Conservation (phyloP, 495 filamentous ascomycete species). For the Neurospora discreta region DNA sequence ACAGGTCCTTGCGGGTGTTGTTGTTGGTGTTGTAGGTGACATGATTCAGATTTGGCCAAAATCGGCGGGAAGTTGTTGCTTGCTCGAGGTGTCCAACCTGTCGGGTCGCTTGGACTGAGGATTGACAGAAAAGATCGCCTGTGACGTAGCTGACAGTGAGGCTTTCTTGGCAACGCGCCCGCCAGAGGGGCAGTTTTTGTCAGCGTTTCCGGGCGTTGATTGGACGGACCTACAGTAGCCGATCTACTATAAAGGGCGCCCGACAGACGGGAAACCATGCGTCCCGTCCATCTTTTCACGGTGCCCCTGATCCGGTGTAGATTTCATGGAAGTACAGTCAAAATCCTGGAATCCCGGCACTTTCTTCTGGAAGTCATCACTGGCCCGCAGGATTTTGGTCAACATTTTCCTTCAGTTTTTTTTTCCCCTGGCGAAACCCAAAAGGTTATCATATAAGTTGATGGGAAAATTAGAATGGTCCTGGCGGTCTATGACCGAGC, state of each 20-base stretch:
- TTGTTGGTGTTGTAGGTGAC: neutral
- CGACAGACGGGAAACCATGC: neutral
- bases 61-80: neutral
- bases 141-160: neutral
- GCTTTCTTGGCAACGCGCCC: neutral
- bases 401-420: neutral
- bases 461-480: neutral
- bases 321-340: neutral
- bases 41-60: neutral
- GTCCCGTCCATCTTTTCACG: neutral
- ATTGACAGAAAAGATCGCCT: neutral
- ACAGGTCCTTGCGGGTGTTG: neutral
- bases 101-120: neutral
- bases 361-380: neutral
- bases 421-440: too few relatives aligned
- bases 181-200: neutral
- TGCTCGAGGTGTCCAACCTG: neutral
- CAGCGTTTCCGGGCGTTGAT: neutral
- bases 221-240: neutral
- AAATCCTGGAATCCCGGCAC: neutral
- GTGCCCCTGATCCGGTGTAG: neutral
- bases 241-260: neutral
- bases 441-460: too few relatives aligned
- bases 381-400: neutral
- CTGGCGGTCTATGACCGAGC: neutral